phyloP scores from a whole-genome alignment of 805 yeast species.

The Saturnispora ahearnii region DNA sequence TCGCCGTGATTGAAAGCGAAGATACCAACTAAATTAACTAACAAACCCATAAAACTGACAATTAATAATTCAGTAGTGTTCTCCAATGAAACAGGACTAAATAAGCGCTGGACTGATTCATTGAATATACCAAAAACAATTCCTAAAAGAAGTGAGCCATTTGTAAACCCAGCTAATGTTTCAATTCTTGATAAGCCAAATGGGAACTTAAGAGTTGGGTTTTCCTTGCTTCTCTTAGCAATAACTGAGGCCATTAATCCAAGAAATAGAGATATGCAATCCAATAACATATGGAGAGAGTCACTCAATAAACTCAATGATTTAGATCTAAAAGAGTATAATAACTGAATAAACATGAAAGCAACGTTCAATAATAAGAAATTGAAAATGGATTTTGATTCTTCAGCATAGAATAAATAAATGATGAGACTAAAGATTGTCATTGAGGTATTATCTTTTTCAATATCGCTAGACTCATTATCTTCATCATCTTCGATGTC shows the following conservation, averaged over 20 bases:
- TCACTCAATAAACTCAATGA: conserved; percentile 89
- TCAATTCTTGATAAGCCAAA: conserved; percentile 81
- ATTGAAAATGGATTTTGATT: conserved; percentile 82
- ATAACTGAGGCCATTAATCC: conserved; percentile 78
- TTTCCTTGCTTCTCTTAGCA: conserved; percentile 23
- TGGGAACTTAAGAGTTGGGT: conserved; percentile 46
- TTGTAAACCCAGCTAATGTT: conserved; percentile 90
- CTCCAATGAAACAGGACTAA: conserved; percentile 67
- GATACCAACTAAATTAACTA: conserved; percentile 87
- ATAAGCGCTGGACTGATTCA: conserved; percentile 76
- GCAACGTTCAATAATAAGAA: conserved; percentile 78
- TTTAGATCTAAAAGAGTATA: conserved; percentile 87
- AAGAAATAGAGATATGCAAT: conserved; percentile 80
- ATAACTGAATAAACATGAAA: conserved; percentile 88
- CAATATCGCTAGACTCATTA: neutral
- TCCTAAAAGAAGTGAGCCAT: conserved; percentile 80
- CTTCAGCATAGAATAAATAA: conserved; percentile 42
- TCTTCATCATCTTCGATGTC: neutral
- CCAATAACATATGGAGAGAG: conserved; percentile 92
- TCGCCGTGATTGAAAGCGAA: conserved; percentile 75
- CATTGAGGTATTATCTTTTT: neutral
- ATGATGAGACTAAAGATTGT: conserved; percentile 19
- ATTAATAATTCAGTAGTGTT: conserved; percentile 76
- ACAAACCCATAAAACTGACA: conserved; percentile 75
- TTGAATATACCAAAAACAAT: conserved; percentile 82